Evolutionary conservation across 176 grass and related monocot genomes (phyloP).

Genomic region (Carex parvula): DNA sequence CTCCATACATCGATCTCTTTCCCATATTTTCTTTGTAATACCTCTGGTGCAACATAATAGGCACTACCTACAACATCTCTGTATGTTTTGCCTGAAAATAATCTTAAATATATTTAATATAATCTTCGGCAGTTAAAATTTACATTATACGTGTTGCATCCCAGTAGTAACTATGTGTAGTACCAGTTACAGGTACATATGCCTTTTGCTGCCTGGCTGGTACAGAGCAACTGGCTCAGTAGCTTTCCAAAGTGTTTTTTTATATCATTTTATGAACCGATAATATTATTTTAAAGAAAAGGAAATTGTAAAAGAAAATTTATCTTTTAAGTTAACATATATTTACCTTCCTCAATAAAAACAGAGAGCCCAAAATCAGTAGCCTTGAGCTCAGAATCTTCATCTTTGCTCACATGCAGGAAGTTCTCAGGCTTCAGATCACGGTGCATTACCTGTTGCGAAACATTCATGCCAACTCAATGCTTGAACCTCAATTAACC

Average conservation of each 20-base stretch:
- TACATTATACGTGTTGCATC: not conserved
- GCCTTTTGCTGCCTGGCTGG: not conserved
- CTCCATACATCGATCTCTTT: slow-evolving; percentile 83
- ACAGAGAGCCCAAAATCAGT: slow-evolving; percentile 81
- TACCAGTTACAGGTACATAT: not conserved
- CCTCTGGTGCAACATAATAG: slow-evolving; percentile 78
- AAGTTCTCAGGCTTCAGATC: slow-evolving; percentile 97
- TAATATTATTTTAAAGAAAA: not conserved
- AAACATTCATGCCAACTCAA: not conserved
- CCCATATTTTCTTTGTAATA: slow-evolving; percentile 55
- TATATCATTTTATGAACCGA: not conserved
- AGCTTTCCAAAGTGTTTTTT: not conserved
- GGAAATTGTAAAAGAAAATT: not conserved
- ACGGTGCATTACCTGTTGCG: slow-evolving; percentile 46
- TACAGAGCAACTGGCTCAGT: not conserved
- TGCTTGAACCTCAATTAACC: not conserved
- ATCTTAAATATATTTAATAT: not conserved
- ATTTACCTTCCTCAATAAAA: slow-evolving; percentile 77
- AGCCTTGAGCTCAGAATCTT: slow-evolving; percentile 68
- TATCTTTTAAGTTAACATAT: not conserved
- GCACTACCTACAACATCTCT: slow-evolving; percentile 63
- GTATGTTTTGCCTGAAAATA: slow-evolving; percentile 61
- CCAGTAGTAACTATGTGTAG: not conserved
- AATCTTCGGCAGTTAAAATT: not conserved
- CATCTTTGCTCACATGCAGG: slow-evolving; percentile 46